phyloP scores from a whole-genome alignment of 305 asterid genomes.

The Solanum hybrid region DNA sequence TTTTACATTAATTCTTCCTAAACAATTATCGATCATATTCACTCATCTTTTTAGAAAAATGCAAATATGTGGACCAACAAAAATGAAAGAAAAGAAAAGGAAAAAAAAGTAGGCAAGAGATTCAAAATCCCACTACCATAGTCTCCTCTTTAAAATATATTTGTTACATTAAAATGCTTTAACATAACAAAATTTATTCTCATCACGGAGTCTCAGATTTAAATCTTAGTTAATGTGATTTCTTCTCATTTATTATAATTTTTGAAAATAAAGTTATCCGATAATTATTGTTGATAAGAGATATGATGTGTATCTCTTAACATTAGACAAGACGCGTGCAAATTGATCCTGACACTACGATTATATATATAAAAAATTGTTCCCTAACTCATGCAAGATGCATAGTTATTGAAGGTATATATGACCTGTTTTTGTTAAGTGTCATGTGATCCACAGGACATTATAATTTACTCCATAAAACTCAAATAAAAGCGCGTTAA shows the following conservation, averaged over 20 bases:
- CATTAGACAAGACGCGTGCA: fast-evolving
- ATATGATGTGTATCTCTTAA: background rate
- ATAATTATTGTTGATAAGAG: background rate
- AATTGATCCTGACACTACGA: fast-evolving
- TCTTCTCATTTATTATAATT: background rate
- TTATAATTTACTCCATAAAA: background rate
- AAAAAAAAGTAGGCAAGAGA: background rate
- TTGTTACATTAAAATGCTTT: background rate
- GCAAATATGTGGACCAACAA: background rate
- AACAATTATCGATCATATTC: background rate
- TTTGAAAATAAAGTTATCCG: fast-evolving
- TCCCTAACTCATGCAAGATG: background rate
- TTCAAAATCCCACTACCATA: conserved; percentile 1
- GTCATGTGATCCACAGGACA: background rate
- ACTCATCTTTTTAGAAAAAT: background rate
- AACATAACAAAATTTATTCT: background rate
- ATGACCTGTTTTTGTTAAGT: background rate
- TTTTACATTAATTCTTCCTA: background rate
- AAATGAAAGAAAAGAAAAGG: background rate
- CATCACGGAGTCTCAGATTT: fast-evolving
- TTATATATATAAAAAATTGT: background rate
- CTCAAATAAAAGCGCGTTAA: background rate
- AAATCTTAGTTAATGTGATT: background rate
- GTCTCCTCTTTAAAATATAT: background rate
- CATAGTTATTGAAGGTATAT: background rate